A percentile compares a stretch with the other conserved stretches of the same genome.
These are phyloP conservation scores for Eutrema yunnanense DNA, from an alignment of 345 rosid genomes.

Conservation along the genomic window DNA sequence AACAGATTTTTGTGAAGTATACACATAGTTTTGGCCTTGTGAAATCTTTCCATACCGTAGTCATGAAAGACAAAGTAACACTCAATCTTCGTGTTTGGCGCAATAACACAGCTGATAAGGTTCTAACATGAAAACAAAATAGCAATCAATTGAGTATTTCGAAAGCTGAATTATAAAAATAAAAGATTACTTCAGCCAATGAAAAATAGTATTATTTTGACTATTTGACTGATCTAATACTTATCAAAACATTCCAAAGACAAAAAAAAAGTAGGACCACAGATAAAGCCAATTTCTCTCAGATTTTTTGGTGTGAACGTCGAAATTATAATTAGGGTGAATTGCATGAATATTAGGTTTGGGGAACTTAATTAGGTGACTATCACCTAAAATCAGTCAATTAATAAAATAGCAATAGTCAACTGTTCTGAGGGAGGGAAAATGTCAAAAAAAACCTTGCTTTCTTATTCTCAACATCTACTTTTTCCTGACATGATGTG, in stretches of 20 bases:
- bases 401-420: too few species aligned
- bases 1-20: neutral
- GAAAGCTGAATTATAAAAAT: neutral
- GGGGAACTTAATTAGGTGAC: too few species aligned
- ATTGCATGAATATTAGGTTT: too few species aligned
- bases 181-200: too few species aligned
- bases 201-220: neutral
- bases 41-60: too few species aligned
- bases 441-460: too few species aligned
- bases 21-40: too few species aligned
- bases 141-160: neutral
- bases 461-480: too few species aligned
- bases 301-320: neutral
- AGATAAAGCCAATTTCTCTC: neutral
- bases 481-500: too few species aligned
- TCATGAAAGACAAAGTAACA: constrained; percentile 2
- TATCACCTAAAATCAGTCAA: too few species aligned
- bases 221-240: neutral
- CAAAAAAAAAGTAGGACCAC: neutral
- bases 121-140: neutral
- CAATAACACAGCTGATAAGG: neutral
- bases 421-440: too few species aligned
- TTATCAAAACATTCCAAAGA: neutral
- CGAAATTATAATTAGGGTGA: neutral
- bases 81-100: neutral